A percentile compares a stretch with the other conserved stretches of the same genome.
phyloP scores from a whole-genome alignment of 768 basidiomycete genomes.

The Hericium coralloides region DNA sequence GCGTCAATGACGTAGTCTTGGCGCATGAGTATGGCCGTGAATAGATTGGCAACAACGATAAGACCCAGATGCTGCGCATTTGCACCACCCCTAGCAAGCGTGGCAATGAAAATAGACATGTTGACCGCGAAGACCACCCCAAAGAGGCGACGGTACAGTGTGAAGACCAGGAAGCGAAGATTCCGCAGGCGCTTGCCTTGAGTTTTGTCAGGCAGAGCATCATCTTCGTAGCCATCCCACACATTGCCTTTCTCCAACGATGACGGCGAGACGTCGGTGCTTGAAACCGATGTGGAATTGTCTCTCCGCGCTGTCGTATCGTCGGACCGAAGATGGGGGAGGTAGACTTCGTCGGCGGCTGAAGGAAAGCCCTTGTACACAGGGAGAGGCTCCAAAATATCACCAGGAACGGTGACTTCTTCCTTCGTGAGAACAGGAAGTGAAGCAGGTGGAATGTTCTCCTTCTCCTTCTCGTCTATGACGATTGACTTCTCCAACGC shows the following conservation, averaged over 20 bases:
- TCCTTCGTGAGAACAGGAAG: background rate
- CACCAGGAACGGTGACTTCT: background rate
- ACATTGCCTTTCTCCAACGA: constrained; percentile 16
- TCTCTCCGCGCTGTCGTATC: background rate
- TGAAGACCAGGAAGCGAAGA: constrained; percentile 45
- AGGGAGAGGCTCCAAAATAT: background rate
- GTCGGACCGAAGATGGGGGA: background rate
- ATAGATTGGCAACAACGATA: constrained; percentile 36
- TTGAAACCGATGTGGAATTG: background rate
- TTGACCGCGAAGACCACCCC: constrained; percentile 43
- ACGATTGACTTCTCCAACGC: background rate
- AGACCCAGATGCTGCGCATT: constrained; percentile 24
- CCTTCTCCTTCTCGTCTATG: background rate
- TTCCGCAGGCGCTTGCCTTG: constrained; percentile 41
- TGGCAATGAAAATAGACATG: constrained; percentile 36
- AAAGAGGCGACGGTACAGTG: constrained; percentile 48
- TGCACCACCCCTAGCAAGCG: constrained; percentile 25
- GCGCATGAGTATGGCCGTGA: constrained; percentile 32
- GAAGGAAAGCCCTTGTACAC: background rate
- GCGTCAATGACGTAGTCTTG: constrained; percentile 51
- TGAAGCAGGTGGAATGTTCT: background rate
- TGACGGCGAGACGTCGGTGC: constrained; percentile 1
- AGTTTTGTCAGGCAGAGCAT: constrained; percentile 39
- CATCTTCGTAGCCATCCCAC: constrained; percentile 49
- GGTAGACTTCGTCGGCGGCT: background rate